These are phyloP conservation scores for Penicillium chermesinum DNA, from an alignment of 495 filamentous ascomycete genomes.

Conservation along the genomic window DNA sequence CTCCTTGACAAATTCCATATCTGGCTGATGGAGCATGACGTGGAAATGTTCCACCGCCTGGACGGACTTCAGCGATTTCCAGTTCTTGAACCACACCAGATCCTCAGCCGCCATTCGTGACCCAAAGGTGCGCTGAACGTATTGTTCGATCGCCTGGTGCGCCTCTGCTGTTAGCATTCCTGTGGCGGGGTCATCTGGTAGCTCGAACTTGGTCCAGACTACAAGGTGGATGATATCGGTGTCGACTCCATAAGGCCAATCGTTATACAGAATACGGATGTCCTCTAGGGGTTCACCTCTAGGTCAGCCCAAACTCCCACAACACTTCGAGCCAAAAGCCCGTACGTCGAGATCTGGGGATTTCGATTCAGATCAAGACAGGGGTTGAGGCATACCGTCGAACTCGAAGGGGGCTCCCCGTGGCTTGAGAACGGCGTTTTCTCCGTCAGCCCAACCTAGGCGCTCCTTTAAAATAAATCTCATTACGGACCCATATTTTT, in stretches of 20 bases:
- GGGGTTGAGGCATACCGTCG: conserved; percentile 33
- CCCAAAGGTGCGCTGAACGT: conserved; percentile 59
- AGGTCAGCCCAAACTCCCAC: too few species aligned
- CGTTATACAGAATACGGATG: conserved; percentile 72
- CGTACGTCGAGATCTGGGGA: too few species aligned
- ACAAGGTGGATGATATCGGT: conserved; percentile 72
- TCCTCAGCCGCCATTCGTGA: conserved; percentile 42
- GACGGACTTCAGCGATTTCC: conserved; percentile 72
- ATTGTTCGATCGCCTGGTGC: conserved; percentile 60
- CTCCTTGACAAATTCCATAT: conserved; percentile 60
- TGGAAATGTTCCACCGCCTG: conserved; percentile 93
- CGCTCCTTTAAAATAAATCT: conserved; percentile 63
- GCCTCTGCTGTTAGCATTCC: conserved; percentile 61
- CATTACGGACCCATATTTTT: conserved; percentile 67
- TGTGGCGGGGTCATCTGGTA: conserved; percentile 60
- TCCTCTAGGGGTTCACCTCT: too few species aligned
- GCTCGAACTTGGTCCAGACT: conserved; percentile 85
- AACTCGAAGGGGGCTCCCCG: conserved; percentile 45
- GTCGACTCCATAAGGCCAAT: conserved; percentile 88
- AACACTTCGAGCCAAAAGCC: too few species aligned
- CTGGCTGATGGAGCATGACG: conserved; percentile 77
- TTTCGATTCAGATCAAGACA: too few species aligned
- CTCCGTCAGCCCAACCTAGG: conserved; percentile 55
- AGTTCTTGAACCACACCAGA: conserved; percentile 89
- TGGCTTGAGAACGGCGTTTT: conserved; percentile 34